phyloP scores from a whole-genome alignment of 2,329 filamentous ascomycete genomes.

The Stachybotrys elegans region DNA sequence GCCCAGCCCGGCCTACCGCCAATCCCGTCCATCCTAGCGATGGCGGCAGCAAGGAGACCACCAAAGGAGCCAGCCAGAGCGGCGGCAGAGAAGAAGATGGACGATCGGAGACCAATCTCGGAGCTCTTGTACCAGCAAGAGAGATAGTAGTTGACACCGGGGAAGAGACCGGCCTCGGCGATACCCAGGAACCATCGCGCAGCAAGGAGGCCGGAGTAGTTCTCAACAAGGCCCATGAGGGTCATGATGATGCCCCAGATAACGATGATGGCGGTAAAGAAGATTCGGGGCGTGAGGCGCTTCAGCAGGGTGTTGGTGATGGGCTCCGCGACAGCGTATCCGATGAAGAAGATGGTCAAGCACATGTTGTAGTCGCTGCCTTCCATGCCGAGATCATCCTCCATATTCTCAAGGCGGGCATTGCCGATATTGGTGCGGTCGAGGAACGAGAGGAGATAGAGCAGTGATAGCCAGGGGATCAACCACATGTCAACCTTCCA shows the following conservation, averaged over 20 bases:
- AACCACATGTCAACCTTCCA: conserved; percentile 52
- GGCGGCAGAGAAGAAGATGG: conserved; percentile 76
- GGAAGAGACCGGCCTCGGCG: conserved; percentile 62
- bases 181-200: conserved; percentile 57
- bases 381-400: conserved; percentile 11
- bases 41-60: conserved; percentile 64
- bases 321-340: conserved; percentile 60
- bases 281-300: conserved; percentile 53
- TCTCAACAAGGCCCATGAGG: conserved; percentile 42
- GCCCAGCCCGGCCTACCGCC: conserved; percentile 49
- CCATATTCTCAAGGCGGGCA: conserved; percentile 29
- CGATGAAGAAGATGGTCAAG: conserved; percentile 64
- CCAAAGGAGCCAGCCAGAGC: conserved; percentile 71
- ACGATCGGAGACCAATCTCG: conserved; percentile 66
- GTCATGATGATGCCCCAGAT: conserved; percentile 43
- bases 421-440: conserved; percentile 42
- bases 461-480: conserved; percentile 52
- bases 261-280: conserved; percentile 63
- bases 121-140: conserved; percentile 74
- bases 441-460: conserved; percentile 50
- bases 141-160: conserved; percentile 63
- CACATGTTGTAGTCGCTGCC: conserved; percentile 52
- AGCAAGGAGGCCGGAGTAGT: conserved; percentile 37
- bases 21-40: conserved; percentile 59
- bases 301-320: conserved; percentile 64